These are phyloP conservation scores for Lumnitzera racemosa DNA, from an alignment of 345 rosid species.

Conservation along the genomic window DNA sequence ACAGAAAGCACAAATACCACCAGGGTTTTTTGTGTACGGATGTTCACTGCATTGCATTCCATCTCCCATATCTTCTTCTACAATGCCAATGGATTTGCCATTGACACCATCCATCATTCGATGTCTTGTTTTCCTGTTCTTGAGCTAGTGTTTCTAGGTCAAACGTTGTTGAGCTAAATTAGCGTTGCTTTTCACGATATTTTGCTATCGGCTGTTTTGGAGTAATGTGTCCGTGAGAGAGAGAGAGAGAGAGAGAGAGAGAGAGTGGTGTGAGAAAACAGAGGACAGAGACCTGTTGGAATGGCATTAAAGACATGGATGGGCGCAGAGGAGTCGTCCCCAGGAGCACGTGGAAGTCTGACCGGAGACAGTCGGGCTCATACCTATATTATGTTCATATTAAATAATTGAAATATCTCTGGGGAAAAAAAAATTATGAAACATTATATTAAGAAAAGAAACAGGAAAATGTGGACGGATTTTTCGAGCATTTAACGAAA, in stretches of 20 bases:
- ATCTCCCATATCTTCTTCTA: slow-evolving; percentile 56
- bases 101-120: background rate
- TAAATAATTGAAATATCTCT: background rate
- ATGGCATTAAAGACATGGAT: background rate
- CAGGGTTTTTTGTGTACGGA: slow-evolving; percentile 73
- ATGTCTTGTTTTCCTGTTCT: too few relatives aligned
- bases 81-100: slow-evolving; percentile 14
- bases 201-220: slow-evolving; percentile 1
- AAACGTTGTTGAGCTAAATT: too few relatives aligned
- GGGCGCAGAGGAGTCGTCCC: slow-evolving; percentile 1
- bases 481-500: too few relatives aligned
- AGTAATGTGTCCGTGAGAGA: background rate
- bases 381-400: too few relatives aligned
- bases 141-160: too few relatives aligned
- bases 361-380: too few relatives aligned
- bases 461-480: too few relatives aligned
- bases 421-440: too few relatives aligned
- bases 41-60: slow-evolving; percentile 80
- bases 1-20: slow-evolving; percentile 97
- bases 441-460: too few relatives aligned
- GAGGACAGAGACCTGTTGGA: background rate
- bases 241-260: slow-evolving; percentile 1
- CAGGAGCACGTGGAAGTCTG: slow-evolving; percentile 7
- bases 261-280: background rate
- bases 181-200: background rate